phyloP scores from a whole-genome alignment of 2,329 filamentous ascomycete species.

The Decorospora gaudefroyi region DNA sequence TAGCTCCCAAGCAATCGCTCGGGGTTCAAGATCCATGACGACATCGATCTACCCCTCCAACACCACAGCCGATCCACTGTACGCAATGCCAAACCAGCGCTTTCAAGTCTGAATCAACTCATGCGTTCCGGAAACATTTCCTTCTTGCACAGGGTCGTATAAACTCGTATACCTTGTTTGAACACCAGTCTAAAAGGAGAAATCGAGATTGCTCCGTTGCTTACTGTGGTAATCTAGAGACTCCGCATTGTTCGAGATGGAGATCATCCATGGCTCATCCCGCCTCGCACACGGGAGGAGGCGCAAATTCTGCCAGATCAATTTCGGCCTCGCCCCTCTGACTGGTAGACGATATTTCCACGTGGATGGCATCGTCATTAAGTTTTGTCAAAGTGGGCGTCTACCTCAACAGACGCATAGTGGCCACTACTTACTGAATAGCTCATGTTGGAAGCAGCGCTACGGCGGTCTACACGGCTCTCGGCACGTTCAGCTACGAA shows the following conservation, averaged over 20 bases:
- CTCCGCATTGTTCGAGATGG: slow-evolving; percentile 6
- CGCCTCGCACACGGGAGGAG: slow-evolving; percentile 8
- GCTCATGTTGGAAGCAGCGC: background rate
- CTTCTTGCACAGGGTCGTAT: too few species aligned
- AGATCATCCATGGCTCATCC: slow-evolving; percentile 13
- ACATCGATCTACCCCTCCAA: slow-evolving; percentile 3
- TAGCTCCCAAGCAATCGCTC: slow-evolving; percentile 6
- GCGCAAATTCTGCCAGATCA: slow-evolving; percentile 8
- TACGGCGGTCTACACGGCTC: slow-evolving; percentile 8
- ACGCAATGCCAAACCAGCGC: background rate
- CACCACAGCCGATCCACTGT: background rate
- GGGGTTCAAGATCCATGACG: slow-evolving; percentile 8
- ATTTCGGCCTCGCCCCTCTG: background rate
- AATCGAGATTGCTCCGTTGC: background rate
- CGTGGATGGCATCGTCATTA: background rate
- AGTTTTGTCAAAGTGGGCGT: background rate
- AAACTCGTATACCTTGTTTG: too few species aligned
- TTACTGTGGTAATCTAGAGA: slow-evolving; percentile 2
- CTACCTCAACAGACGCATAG: background rate
- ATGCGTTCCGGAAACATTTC: too few species aligned
- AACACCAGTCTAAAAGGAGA: too few species aligned
- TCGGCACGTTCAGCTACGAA: slow-evolving; percentile 8
- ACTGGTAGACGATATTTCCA: background rate
- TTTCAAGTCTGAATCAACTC: background rate
- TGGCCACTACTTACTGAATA: background rate